Base-by-base conservation (phyloP, 805 yeast species). In the Priceomyces melissophilus region DNA sequence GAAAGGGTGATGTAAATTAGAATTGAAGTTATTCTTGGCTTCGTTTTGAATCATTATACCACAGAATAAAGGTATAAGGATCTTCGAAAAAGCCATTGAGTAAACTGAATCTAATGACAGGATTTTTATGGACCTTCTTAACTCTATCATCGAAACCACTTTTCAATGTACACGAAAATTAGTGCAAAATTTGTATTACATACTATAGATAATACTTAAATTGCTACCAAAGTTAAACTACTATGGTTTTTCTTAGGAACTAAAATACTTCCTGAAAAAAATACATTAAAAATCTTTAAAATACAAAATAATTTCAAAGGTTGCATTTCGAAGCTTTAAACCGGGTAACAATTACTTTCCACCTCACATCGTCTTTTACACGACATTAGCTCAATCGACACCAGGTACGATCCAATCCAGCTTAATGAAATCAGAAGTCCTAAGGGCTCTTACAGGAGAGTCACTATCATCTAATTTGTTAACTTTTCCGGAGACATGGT, bases 401-500 rank as follows among this genome's bases (percentile, higher is more conserved):
- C 30, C 20, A 26, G 38, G 30, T 9, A 23, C 15, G 10, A 25
- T 25, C 11, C 15, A 35, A 4, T 35, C 17, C 38, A 35, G 38
- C 17, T 14, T 69, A 32, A 78, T 61, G 48, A 87, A 87, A 55
- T 87, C 96, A 0, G 68, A 54, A 5, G 87, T 75, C 30, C 65
- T 63, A 39, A 87, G 68, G 4, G 93, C 85, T 44, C 93, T 71
- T 46, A 87, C 74, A 26, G 66, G 54, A 9, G 61, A 62, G 10
- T 65, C 61, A 14, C 63, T 65, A 13, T 45, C 49, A 36, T 47
- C 54, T 16, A 37, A 50, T 11, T 55, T 52, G 25, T 49, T 54
- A 32, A 57, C 40, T 38, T 62, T 63, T 2, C 68, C 67, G 33
- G 55, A 70, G 63, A 57, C 60, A 48, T 73, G 68, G 55, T 84